A percentile compares a stretch with the other conserved stretches of the same genome.
Evolutionary conservation across 78 protist genomes (phyloP).

Genomic region (Dictyostelium brefeldianum): DNA sequence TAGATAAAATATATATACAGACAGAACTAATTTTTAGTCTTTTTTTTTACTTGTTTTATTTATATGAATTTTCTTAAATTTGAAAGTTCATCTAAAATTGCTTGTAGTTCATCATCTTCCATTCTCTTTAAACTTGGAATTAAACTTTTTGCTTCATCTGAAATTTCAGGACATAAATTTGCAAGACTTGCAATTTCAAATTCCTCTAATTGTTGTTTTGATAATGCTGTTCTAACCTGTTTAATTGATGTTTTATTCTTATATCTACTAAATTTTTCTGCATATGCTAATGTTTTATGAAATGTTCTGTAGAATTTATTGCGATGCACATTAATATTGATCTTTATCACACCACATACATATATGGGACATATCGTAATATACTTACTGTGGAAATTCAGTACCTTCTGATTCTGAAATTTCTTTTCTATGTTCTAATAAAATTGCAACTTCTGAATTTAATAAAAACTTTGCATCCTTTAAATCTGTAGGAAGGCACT

Average conservation of each 20-base stretch:
- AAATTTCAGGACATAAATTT: conserved; percentile 67
- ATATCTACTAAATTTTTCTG: conserved; percentile 76
- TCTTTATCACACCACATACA: not conserved
- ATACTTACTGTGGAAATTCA: conserved; percentile 71
- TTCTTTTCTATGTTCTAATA: conserved; percentile 48
- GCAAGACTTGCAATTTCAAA: conserved; percentile 77
- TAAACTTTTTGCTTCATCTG: conserved; percentile 78
- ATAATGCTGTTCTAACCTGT: conserved; percentile 59
- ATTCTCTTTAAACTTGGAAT: conserved; percentile 51
- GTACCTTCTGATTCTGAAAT: not conserved
- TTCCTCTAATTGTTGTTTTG: conserved; percentile 59
- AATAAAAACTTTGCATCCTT: conserved; percentile 67
- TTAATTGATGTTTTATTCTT: conserved; percentile 61
- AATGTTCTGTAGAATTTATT: conserved; percentile 48
- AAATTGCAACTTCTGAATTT: conserved; percentile 70
- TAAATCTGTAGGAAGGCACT: no score
- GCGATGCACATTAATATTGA: not conserved
- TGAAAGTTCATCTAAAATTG: conserved; percentile 68
- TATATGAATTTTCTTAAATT: conserved; percentile 70
- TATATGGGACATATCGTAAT: not conserved
- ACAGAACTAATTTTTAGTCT: not conserved
- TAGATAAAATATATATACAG: no score
- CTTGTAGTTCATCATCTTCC: conserved; percentile 57
- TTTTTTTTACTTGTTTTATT: not conserved
- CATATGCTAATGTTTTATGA: conserved; percentile 79